phyloP scores from a whole-genome alignment of 352 stramenopile species.

The Phytopythium aichiense region DNA sequence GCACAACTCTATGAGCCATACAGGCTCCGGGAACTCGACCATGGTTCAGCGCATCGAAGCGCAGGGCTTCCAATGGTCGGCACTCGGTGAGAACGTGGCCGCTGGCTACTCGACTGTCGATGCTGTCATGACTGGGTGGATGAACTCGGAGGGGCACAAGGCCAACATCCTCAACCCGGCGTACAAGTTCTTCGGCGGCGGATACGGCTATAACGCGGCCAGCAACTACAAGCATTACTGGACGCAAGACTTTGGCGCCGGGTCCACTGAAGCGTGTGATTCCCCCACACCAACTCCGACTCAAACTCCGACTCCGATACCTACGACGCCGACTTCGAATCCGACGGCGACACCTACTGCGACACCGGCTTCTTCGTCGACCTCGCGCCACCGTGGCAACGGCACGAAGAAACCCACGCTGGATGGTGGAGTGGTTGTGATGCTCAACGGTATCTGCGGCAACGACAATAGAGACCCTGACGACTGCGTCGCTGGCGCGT shows the following conservation, averaged over 20 bases:
- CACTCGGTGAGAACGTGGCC: slow-evolving; percentile 23
- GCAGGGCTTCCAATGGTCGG: slow-evolving; percentile 10
- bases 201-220: slow-evolving; percentile 25
- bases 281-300: neutral
- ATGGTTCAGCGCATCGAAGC: slow-evolving; percentile 10
- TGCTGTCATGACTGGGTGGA: slow-evolving; percentile 45
- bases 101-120: slow-evolving; percentile 27
- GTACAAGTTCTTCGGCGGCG: slow-evolving; percentile 18
- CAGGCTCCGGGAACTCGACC: slow-evolving; percentile 10
- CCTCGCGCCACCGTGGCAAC: neutral
- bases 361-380: neutral
- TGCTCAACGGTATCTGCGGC: slow-evolving; percentile 12
- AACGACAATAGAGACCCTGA: slow-evolving; percentile 9
- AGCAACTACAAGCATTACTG: slow-evolving; percentile 41
- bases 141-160: slow-evolving; percentile 43
- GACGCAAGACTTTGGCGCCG: slow-evolving; percentile 53
- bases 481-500: slow-evolving; percentile 11
- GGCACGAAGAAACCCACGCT: neutral
- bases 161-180: slow-evolving; percentile 43
- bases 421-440: neutral
- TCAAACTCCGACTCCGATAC: neutral
- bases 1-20: slow-evolving; percentile 19
- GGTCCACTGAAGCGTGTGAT: neutral
- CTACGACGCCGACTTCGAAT: neutral
- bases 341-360: neutral